Evolutionary conservation across 2,329 filamentous ascomycete genomes (phyloP).

Genomic region (Metarhizium brunneum): DNA sequence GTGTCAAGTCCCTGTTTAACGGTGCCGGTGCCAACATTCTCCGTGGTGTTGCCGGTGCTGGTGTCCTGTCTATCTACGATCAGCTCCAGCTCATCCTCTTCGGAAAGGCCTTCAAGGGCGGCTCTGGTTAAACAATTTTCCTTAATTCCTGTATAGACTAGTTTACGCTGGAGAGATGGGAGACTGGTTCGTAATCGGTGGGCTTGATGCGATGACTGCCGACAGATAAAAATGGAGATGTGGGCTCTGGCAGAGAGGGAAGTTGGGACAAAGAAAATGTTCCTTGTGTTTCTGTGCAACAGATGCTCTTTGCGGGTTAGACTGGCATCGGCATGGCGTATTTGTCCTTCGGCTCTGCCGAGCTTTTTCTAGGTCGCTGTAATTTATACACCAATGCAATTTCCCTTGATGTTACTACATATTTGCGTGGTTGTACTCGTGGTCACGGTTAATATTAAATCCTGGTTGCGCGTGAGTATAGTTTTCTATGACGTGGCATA

Average conservation of each 20-base stretch:
- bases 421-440: too few relatives aligned
- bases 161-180: conserved; percentile 19
- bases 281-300: conserved; percentile 25
- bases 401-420: conserved; percentile 30
- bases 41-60: conserved; percentile 99
- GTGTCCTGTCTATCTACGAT: conserved; percentile 99
- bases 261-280: conserved; percentile 27
- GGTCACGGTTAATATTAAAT: too few relatives aligned
- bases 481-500: too few relatives aligned
- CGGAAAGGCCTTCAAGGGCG: conserved; percentile 96
- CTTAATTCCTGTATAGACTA: conserved; percentile 33
- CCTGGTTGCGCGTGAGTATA: too few relatives aligned
- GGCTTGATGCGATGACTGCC: conserved; percentile 28
- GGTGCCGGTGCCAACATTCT: conserved; percentile 99
- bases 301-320: conserved; percentile 36
- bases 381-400: conserved; percentile 55
- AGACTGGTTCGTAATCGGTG: conserved; percentile 20
- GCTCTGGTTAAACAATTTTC: conserved; percentile 37
- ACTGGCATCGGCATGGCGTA: conserved; percentile 40
- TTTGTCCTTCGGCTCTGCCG: conserved; percentile 34
- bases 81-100: conserved; percentile 98
- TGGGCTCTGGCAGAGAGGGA: conserved; percentile 38
- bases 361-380: conserved; percentile 47
- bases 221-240: conserved; percentile 34
- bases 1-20: conserved; percentile 99